A percentile compares a stretch with the other conserved stretches of the same genome.
Conservation (phyloP, 179 eudicot genomes). For the Beta macrorhiza region DNA sequence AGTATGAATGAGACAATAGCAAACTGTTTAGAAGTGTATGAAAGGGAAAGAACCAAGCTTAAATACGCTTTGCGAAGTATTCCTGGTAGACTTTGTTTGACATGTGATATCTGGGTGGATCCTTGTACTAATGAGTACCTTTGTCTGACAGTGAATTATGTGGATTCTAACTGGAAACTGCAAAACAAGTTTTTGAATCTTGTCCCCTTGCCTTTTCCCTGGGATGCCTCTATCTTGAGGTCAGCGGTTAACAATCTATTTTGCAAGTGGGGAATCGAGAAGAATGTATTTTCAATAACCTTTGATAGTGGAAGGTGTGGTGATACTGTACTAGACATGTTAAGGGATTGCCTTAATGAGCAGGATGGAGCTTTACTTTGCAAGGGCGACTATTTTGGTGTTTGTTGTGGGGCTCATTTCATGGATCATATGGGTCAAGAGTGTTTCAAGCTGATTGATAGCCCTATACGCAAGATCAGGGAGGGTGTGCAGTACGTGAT, state of each 20-base stretch:
- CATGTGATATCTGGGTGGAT: slow-evolving; percentile 19
- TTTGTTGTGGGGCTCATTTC: slow-evolving; percentile 21
- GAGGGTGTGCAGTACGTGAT: slow-evolving; percentile 17
- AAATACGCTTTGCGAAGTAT: slow-evolving; percentile 4
- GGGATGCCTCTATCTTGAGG: not conserved
- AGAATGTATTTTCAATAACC: slow-evolving; percentile 17
- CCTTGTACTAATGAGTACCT: slow-evolving; percentile 8
- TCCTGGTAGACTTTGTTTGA: slow-evolving; percentile 18
- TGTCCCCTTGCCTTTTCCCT: slow-evolving; percentile 12
- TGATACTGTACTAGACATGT: slow-evolving; percentile 8
- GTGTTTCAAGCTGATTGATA: slow-evolving; percentile 14
- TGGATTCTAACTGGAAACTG: slow-evolving; percentile 24
- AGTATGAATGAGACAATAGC: not conserved
- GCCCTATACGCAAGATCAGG: slow-evolving; percentile 4
- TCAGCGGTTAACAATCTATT: not conserved
- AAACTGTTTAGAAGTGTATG: slow-evolving; percentile 11
- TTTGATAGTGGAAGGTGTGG: slow-evolving; percentile 15
- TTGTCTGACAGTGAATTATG: slow-evolving; percentile 21
- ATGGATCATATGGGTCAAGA: slow-evolving; percentile 20
- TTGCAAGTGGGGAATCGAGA: slow-evolving; percentile 19
- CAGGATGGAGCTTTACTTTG: slow-evolving; percentile 11
- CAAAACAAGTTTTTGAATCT: slow-evolving; percentile 26
- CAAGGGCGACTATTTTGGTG: slow-evolving; percentile 18
- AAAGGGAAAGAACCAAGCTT: slow-evolving; percentile 16
- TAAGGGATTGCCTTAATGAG: slow-evolving; percentile 12